A percentile compares a stretch with the other conserved stretches of the same genome.
Conservation (phyloP, 2,329 filamentous ascomycete species). For the Colletotrichum kahawae region DNA sequence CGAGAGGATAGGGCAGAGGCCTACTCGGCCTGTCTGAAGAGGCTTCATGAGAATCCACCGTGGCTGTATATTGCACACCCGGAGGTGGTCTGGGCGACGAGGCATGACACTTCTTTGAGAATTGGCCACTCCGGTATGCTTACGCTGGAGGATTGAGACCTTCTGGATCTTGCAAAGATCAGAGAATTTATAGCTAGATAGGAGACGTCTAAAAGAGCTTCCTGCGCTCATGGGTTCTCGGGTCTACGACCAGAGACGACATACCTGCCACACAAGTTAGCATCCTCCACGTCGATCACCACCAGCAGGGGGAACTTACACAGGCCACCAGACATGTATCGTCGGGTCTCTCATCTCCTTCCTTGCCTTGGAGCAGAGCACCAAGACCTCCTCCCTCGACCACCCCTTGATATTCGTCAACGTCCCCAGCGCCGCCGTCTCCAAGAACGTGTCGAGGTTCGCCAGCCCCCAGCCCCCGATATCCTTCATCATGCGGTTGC, state of each 20-base stretch:
- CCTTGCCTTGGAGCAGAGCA: slow-evolving; percentile 27
- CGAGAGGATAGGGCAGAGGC: not conserved
- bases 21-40: not conserved
- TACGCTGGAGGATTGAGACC: not conserved
- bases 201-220: not conserved
- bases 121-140: not conserved
- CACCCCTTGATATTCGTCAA: slow-evolving; percentile 42
- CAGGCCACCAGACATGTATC: slow-evolving; percentile 31
- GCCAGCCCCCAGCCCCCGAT: slow-evolving; percentile 36
- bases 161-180: rapidly evolving
- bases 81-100: not conserved
- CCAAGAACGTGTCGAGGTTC: slow-evolving; percentile 35
- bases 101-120: not conserved
- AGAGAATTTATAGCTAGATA: rapidly evolving
- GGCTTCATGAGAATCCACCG: not conserved
- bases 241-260: slow-evolving; percentile 9
- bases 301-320: slow-evolving; percentile 1
- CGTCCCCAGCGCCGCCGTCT: slow-evolving; percentile 39
- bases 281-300: not conserved
- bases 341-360: slow-evolving; percentile 28
- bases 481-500: slow-evolving; percentile 37
- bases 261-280: not conserved
- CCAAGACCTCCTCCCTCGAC: slow-evolving; percentile 33
- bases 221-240: not conserved
- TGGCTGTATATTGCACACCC: slow-evolving; percentile 2